These are phyloP conservation scores for Ceratocystis alfenasii DNA, from an alignment of 2,329 filamentous ascomycete genomes.

Conservation along the genomic window DNA sequence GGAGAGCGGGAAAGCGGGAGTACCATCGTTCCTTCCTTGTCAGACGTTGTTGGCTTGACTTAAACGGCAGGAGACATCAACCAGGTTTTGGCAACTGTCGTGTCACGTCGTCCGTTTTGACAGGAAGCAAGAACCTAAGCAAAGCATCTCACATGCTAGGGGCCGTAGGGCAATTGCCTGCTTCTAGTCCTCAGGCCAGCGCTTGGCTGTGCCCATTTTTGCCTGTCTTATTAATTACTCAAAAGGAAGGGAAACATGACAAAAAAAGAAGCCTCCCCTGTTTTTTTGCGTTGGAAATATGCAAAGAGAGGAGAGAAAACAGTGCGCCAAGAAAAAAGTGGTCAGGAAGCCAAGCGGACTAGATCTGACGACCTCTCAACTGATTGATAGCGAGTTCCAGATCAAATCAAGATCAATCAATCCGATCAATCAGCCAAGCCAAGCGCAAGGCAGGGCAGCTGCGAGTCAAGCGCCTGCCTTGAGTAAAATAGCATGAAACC, in stretches of 20 bases:
- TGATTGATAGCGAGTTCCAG: constrained; percentile 11
- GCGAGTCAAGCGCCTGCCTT: background rate
- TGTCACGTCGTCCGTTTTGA: background rate
- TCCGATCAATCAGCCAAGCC: background rate
- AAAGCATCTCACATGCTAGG: background rate
- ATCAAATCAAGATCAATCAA: background rate
- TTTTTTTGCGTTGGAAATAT: background rate
- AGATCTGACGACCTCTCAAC: constrained; percentile 5
- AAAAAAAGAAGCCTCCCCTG: background rate
- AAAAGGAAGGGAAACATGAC: background rate
- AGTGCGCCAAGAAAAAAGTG: constrained; percentile 10
- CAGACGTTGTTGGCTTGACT: background rate
- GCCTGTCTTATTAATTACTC: background rate
- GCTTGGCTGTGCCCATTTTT: background rate
- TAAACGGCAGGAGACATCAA: background rate
- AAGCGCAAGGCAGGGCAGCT: background rate
- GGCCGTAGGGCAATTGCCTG: background rate
- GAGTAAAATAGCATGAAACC: background rate
- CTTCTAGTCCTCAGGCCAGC: background rate
- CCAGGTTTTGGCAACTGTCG: background rate
- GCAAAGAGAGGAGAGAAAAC: background rate
- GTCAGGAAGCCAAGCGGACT: background rate
- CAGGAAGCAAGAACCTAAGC: background rate
- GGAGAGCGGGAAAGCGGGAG: background rate
- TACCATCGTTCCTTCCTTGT: background rate